Evolutionary conservation across 2,329 filamentous ascomycete genomes (phyloP).

Genomic region (Colletotrichum melonis): DNA sequence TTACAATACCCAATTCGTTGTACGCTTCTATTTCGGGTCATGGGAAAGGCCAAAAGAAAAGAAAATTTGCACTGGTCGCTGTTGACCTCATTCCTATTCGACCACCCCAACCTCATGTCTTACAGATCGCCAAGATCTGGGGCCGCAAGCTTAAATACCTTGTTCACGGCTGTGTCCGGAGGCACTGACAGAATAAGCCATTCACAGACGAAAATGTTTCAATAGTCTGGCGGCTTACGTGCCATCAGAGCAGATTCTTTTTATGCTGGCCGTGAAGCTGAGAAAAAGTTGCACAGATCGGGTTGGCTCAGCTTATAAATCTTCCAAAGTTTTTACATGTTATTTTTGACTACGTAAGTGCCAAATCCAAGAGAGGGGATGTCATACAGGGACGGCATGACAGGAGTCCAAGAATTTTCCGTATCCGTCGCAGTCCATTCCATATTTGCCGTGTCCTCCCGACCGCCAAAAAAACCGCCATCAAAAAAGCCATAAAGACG

Average conservation of each 20-base stretch:
- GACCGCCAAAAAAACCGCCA: constrained; percentile 2
- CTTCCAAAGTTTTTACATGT: neutral
- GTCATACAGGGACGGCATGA: constrained; percentile 43
- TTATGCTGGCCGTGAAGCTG: neutral
- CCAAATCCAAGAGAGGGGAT: constrained; percentile 53
- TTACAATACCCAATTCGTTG: no score
- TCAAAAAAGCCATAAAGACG: constrained; percentile 42
- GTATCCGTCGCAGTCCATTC: constrained; percentile 16
- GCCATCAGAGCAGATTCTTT: no score
- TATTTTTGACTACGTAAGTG: constrained; percentile 19
- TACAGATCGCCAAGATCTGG: constrained; percentile 19
- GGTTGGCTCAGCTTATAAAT: neutral
- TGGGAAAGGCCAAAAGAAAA: neutral
- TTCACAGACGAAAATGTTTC: neutral
- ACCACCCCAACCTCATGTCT: constrained; percentile 9
- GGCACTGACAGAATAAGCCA: neutral
- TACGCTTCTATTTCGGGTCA: neutral
- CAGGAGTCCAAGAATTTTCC: constrained; percentile 23
- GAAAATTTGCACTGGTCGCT: neutral
- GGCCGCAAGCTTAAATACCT: constrained; percentile 15
- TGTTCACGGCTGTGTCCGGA: neutral
- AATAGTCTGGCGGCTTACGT: no score
- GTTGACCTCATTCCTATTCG: neutral
- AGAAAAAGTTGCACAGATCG: neutral
- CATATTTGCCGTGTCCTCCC: constrained; percentile 23